Base-by-base conservation (phyloP, 345 rosid species). In the Isatis tinctoria region DNA sequence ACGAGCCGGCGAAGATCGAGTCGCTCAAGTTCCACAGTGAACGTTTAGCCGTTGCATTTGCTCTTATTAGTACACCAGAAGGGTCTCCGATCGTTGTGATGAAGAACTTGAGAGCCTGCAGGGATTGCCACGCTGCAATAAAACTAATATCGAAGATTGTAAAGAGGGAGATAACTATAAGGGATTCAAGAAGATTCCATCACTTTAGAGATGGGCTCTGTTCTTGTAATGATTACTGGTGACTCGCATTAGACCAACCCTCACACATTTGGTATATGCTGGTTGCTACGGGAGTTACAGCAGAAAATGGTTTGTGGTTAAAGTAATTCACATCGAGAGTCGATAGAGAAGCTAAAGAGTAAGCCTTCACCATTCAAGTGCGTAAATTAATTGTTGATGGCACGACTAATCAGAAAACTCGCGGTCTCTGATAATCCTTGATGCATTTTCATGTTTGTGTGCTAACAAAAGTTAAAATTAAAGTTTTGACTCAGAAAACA, bases 171-270 rank as follows among this genome's bases (percentile, higher is more conserved):
- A 92, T 92, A 22, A 87, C 90, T 16, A 86, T 92, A 8, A 85
- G 97, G 74, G 97, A 94, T 85, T 84, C 93, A 26, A 91, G 86
- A 78, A 88, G 97, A 78, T 94, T 90, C 79, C 96, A 91, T 78
- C 96, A 85, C 78, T 91, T 94, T 79, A 88, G 57, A 70, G 85
- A 86, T 75, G 95, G 95, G 11, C 24, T 70, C 44, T 91, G 95
- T 78, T 91, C 95, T 22, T 91, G 98, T 74, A 74, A 83, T 59
- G 94, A 93, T 81, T 93, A 82, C 75, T 93, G 98, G 97, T 91
- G 77, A 82, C 43, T 67, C 37, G n/a, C n/a, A n/a, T n/a, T n/a
- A n/a, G n/a, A n/a, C n/a, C n/a, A n/a, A n/a, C n/a, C n/a, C n/a
- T n/a, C 6, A 59, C 26, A 47, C 26, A 22, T 47, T 44, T 44